Evolutionary conservation across 2,329 filamentous ascomycete species (phyloP).

Genomic region (Penicillium oxalicum): DNA sequence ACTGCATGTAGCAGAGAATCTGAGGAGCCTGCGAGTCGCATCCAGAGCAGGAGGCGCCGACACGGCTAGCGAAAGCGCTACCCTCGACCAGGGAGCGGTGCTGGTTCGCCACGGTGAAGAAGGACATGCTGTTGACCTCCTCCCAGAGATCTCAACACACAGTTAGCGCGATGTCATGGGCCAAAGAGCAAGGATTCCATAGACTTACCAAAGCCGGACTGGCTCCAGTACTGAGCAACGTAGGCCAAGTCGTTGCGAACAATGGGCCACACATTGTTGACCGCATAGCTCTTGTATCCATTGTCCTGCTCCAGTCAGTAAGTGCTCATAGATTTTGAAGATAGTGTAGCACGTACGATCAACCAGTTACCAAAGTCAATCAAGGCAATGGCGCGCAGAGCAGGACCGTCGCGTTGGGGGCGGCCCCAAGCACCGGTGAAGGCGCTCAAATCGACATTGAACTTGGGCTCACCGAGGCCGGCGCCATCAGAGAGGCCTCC

Average conservation of each 20-base stretch:
- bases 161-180: neutral
- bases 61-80: constrained; percentile 54
- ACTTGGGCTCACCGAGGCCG: constrained; percentile 68
- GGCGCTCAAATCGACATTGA: constrained; percentile 56
- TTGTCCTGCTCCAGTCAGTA: constrained; percentile 40
- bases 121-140: constrained; percentile 68
- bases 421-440: constrained; percentile 66
- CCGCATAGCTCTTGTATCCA: constrained; percentile 49
- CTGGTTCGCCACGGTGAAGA: constrained; percentile 68
- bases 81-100: constrained; percentile 60
- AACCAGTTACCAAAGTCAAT: constrained; percentile 69
- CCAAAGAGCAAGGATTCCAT: neutral
- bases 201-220: constrained; percentile 50
- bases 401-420: constrained; percentile 73
- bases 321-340: no score
- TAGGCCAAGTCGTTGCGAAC: constrained; percentile 71
- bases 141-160: constrained; percentile 62
- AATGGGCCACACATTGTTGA: constrained; percentile 62
- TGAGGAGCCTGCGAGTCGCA: constrained; percentile 63
- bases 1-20: constrained; percentile 66
- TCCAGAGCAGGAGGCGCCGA: constrained; percentile 55
- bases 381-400: constrained; percentile 67
- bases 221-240: constrained; percentile 50
- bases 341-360: constrained; percentile 32
- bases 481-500: constrained; percentile 45